Evolutionary conservation across 2,329 filamentous ascomycete genomes (phyloP), one percentile per base, ranked within the genome.

Genomic region (Saccharata proteae): DNA sequence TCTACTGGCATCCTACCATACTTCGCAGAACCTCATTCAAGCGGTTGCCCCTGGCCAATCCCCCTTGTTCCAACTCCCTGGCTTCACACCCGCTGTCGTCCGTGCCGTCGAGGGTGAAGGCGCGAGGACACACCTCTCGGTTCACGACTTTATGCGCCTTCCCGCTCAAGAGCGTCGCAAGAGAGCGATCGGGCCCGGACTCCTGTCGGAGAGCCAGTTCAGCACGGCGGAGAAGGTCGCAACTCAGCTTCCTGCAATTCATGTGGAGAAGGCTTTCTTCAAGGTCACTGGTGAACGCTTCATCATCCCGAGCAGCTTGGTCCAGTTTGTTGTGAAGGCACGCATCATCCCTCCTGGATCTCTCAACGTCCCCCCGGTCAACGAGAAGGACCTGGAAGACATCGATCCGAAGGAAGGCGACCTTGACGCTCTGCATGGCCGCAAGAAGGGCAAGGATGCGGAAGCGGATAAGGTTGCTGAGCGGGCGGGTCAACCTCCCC

Each of bases 281-380:
- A 98, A 98, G 67, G 92, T 98, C 26, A 78, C 84, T 31, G 90
- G 90, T 51, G 92, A 98, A 61, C 82, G 80, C 43, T 80, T 79
- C 54, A 83, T 98, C 49, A 93, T 88, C 18, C 86, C 90, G 5
- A 83, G 80, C 36, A 93, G 85, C 35, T 71, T 98, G 21, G 88
- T 96, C 14, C 88, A 86, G 39, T 77, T 98, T 17, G 84, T 98
- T 30, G 75, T 98, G 52, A 98, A 98, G 65, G 85, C 81, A 18
- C 84, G 90, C 34, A 80, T 96, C 50, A 77, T 96, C 28, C 90
- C 90, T 5, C 86, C 90, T 4, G 88, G 86, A 26, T 78, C 74
- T 41, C 69, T 71, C 15, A 67, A 80, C 32, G 65, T 93, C 5
- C 85, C 90, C 4, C 64, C 71, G 24, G 65, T 93, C 38, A 71